These are phyloP conservation scores for Diplodia corticola DNA, from an alignment of 2,329 filamentous ascomycete genomes.

Conservation along the genomic window DNA sequence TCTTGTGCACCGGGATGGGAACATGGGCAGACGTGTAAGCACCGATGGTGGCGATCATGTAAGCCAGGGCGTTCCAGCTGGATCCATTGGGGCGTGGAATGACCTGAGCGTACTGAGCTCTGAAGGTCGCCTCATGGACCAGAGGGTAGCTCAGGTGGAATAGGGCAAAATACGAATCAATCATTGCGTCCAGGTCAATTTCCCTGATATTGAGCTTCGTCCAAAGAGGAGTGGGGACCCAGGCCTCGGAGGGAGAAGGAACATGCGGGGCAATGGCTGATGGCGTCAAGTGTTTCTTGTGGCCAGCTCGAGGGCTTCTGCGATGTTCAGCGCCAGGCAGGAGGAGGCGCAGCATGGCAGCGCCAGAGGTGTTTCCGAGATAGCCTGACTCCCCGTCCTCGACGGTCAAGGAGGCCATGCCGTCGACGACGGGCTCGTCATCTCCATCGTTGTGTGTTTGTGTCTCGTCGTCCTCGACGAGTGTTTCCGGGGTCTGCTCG, in stretches of 20 bases:
- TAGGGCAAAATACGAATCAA: constrained; percentile 49
- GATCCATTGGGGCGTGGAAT: constrained; percentile 45
- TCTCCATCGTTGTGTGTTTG: constrained; percentile 21
- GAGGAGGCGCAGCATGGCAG: constrained; percentile 44
- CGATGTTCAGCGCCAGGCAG: constrained; percentile 26
- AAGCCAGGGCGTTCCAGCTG: constrained; percentile 49
- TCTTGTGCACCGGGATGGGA: constrained; percentile 46
- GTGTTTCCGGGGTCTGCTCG: constrained; percentile 25
- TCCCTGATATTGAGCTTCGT: neutral
- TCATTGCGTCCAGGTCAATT: constrained; percentile 26
- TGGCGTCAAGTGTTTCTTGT: neutral
- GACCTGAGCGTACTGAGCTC: constrained; percentile 49
- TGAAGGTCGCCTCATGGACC: constrained; percentile 50
- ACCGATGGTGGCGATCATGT: constrained; percentile 49
- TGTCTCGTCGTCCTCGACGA: constrained; percentile 19
- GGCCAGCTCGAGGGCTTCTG: constrained; percentile 22
- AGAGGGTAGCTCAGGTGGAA: constrained; percentile 52
- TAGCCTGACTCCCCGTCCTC: constrained; percentile 46
- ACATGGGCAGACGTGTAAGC: constrained; percentile 46
- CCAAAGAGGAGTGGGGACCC: constrained; percentile 10
- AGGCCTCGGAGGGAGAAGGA: neutral
- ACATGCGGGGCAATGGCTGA: neutral
- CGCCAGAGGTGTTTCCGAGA: constrained; percentile 49
- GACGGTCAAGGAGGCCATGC: constrained; percentile 38
- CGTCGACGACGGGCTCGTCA: constrained; percentile 28